phyloP scores from a whole-genome alignment of 2,329 filamentous ascomycete species.

The Byssothecium circinans region DNA sequence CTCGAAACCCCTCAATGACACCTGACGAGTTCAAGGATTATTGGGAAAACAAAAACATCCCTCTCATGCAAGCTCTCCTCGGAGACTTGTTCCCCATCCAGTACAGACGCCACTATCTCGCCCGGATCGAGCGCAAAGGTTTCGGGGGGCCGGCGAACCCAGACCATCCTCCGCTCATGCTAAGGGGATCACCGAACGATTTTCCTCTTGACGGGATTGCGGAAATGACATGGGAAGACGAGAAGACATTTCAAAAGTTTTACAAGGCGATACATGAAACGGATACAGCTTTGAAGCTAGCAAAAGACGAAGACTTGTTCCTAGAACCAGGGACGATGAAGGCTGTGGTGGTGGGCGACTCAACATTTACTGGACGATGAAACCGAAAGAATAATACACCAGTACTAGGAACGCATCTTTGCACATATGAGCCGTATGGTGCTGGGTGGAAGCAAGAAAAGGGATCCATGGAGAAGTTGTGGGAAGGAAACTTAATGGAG shows the following conservation, averaged over 20 bases:
- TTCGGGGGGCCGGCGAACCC: conserved; percentile 29
- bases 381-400: too few species aligned
- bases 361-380: conserved; percentile 7
- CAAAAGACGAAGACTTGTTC: conserved; percentile 29
- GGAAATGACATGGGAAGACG: conserved; percentile 27
- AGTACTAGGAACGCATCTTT: too few species aligned
- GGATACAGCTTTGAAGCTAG: conserved; percentile 22
- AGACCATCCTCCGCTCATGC: conserved; percentile 22
- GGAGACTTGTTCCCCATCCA: conserved; percentile 20
- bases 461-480: too few species aligned
- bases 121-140: conserved; percentile 26
- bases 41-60: conserved; percentile 32
- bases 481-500: too few species aligned
- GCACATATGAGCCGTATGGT: too few species aligned
- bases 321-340: conserved; percentile 22
- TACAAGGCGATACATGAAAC: conserved; percentile 27
- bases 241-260: conserved; percentile 28
- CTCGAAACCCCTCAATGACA: conserved; percentile 22
- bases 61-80: conserved; percentile 24
- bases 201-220: conserved; percentile 32
- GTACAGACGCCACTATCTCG: conserved; percentile 31
- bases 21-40: conserved; percentile 30
- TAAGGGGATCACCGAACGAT: conserved; percentile 25
- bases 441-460: too few species aligned
- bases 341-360: conserved; percentile 32